These are phyloP conservation scores for Tetrastigma voinierianum DNA, from an alignment of 164 flowering plant genomes.

Conservation along the genomic window DNA sequence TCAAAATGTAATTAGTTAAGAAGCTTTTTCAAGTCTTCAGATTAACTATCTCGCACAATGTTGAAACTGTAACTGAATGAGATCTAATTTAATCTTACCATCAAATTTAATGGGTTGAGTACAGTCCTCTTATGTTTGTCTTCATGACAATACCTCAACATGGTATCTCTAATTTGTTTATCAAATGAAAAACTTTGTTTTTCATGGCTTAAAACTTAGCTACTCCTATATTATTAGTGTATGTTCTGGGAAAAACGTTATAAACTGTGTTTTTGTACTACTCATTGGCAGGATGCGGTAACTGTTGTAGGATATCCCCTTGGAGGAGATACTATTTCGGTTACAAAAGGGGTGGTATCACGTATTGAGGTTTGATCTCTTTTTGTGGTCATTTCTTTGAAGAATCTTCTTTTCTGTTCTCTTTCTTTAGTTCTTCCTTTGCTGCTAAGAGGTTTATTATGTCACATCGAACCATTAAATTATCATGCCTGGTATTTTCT, in stretches of 20 bases:
- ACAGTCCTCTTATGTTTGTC: too few relatives aligned
- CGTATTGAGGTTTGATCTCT: slow-evolving; percentile 85
- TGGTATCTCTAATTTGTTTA: too few relatives aligned
- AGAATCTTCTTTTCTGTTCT: too few relatives aligned
- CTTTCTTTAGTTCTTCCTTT: too few relatives aligned
- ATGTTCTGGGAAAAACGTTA: background rate
- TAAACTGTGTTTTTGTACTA: slow-evolving; percentile 6
- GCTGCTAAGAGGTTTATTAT: too few relatives aligned
- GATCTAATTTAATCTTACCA: too few relatives aligned
- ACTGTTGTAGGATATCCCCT: slow-evolving; percentile 99
- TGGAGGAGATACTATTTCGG: slow-evolving; percentile 99
- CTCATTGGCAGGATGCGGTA: slow-evolving; percentile 81
- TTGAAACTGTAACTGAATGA: too few relatives aligned
- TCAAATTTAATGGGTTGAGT: too few relatives aligned
- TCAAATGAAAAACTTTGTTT: background rate
- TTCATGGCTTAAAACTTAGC: background rate
- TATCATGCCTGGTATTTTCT: too few relatives aligned
- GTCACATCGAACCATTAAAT: too few relatives aligned
- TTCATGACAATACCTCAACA: too few relatives aligned
- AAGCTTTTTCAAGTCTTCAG: background rate
- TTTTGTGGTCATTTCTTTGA: too few relatives aligned
- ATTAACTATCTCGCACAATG: background rate
- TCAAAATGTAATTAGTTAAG: background rate
- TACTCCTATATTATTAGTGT: background rate
- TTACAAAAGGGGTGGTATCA: slow-evolving; percentile 96